Base-by-base conservation (phyloP, 441 rosid species). In the Croton laevigatus region DNA sequence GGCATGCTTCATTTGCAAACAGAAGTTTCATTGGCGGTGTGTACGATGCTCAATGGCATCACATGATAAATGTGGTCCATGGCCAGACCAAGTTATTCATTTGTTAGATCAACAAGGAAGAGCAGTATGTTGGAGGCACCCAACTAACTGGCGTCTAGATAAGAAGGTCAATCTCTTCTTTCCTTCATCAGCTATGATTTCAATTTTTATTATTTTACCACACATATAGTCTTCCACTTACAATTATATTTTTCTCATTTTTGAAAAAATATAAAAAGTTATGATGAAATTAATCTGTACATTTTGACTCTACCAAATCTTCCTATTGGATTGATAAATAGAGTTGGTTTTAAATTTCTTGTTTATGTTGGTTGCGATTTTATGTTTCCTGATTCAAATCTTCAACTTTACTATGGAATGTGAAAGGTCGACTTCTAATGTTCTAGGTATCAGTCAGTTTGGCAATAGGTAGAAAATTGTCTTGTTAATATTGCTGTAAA, bases 101-200 rank as follows among this genome's bases (percentile, higher is more conserved):
- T 57, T 94, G 69, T 73, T 79, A 76, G 78, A 78, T 72, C 90
- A 80, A 74, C 90, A 87, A 8, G 88, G 96, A 66, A 81, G 67
- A 75, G 97, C 87, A 59, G 67, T 94, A 79, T 94, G 99, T 79
- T 94, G 99, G 99, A 87, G 94, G 81, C 99, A 94, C 79, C 86
- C 85, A 58, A 63, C 86, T 77, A 65, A 91, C 66, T 94, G 97
- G 97, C 82, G 80, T 51, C 81, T 79, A 68, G 82, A 89, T 79
- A 80, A 51, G 73, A 81, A 92, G 99, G 99, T 94, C 89, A 73
- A 82, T 82, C 81, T 87, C 91, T 81, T 81, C 87, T 87, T 85
- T 81, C 79, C 82, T 76, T 51, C 71, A 70, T 80, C 62, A 71
- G 71, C 65, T 71, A 59, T 70, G 61, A 40, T 62, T 67, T 53